Evolutionary conservation across 345 rosid genomes (phyloP), one percentile per base, ranked within the genome.

Genomic region (Bruguiera sexangula): DNA sequence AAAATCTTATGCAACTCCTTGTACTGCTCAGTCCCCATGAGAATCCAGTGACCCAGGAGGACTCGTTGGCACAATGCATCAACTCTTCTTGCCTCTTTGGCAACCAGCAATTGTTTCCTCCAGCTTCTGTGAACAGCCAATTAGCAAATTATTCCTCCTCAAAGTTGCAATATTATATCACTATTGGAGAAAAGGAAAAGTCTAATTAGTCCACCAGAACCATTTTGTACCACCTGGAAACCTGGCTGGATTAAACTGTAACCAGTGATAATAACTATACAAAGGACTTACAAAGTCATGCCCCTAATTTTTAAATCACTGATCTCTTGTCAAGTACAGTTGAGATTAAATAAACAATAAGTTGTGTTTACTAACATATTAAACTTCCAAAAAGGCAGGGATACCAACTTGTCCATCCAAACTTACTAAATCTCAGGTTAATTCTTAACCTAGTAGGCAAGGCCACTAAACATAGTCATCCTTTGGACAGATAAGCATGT

Each of bases 11-110:
- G 83, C 8, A 84, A 6, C 32, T 79, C 85, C 76, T 57, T 71
- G 69, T 81, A 84, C 66, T 50, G 64, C 63, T 76, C 84, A 7
- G 89, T 78, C 67, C 86, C 86, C 8, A 72, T 69, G 16, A 89
- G 82, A 55, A 91, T 87, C 67, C 80, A 85, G 36, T 79, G 82
- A 71, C 82, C 82, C 74, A 89, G 54, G 76, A 85, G 83, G 70
- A 88, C 82, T 19, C 93, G 80, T 69, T 81, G 84, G 70, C 97
- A 91, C 63, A 91, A 84, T 29, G 77, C 88, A 69, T 89, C 93
- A 50, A 91, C 93, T 80, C 97, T 81, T 82, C 97, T 87, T 8
- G 97, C 86, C 79, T 86, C 97, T 75, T 82, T 84, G 51, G 97
- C 95, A 68, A 82, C 71, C 73, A 82, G 48, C 76, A 89, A 46